Base-by-base conservation (phyloP, 1,284 basidiomycete genomes). In the Fistulina hepatica region DNA sequence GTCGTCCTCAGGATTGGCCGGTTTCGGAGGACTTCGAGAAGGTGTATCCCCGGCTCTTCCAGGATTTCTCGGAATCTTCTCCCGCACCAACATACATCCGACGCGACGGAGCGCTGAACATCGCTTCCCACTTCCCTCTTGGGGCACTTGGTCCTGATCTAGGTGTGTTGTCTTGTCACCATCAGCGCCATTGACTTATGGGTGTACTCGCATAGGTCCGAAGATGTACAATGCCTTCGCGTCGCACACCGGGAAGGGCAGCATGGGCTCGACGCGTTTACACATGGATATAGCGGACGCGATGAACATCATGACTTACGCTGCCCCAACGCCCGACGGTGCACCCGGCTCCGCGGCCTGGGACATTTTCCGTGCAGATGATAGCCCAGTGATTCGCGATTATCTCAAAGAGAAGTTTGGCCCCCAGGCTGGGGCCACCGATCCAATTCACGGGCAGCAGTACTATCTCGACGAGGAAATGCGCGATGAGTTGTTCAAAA, bases 211-310 rank as follows among this genome's bases (percentile, higher is more conserved):
- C 33, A 39, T 9, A 82, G 80, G 81, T 5, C 81, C 81, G 0
- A 82, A 83, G 55, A 84, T 84, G 81, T 85, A 84, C 53, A 84
- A 82, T 44, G 76, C 81, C 2, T 70, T 81, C 66, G 74, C 77
- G 8, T 78, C 79, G 7, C 67, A 59, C 26, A 73, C 78, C 45
- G 57, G 59, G 10, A 54, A 64, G 15, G 80, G 79, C 6, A 82
- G 74, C 49, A 81, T 82, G 49, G 84, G 86, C 6, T 79, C 84
- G 17, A 97, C 93, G 3, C 68, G 89, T 33, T 57, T 97, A 37
- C 92, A 97, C 54, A 93, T 94, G 89, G 92, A 97, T 58, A 90
- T 94, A 71, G 90, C 92, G 0, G 92, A 97, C 52, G 91, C 90
- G 2, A 64, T 95, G 44, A 97, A 97, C 57, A 73, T 95, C 48